phyloP scores from a whole-genome alignment of 1,284 basidiomycete genomes.

The Fomitopsis palustris region DNA sequence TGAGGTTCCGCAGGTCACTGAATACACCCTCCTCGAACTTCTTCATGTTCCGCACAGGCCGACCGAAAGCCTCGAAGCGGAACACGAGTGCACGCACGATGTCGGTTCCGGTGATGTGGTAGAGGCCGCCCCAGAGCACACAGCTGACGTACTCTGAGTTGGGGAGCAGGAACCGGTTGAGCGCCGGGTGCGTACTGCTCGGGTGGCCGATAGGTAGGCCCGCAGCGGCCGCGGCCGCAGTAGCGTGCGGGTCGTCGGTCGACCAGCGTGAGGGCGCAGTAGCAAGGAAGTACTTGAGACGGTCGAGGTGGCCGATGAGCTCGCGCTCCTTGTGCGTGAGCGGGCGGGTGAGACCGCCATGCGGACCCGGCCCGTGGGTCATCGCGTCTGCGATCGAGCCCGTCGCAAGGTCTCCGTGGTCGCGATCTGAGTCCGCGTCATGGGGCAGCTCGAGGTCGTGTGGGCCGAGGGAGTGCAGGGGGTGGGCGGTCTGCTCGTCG shows the following conservation, averaged over 20 bases:
- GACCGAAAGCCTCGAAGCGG: slow-evolving; percentile 85
- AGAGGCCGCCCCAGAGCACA: slow-evolving; percentile 85
- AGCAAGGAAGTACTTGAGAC: slow-evolving; percentile 84
- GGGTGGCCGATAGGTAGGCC: slow-evolving; percentile 30
- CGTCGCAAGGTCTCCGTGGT: slow-evolving; percentile 8
- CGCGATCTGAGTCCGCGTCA: neutral
- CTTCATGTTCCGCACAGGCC: slow-evolving; percentile 80
- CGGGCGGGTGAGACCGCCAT: slow-evolving; percentile 46
- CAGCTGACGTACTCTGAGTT: slow-evolving; percentile 87
- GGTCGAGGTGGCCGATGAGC: slow-evolving; percentile 65
- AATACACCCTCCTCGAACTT: slow-evolving; percentile 95
- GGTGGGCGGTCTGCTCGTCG: slow-evolving; percentile 30
- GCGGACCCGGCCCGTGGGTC: slow-evolving; percentile 28
- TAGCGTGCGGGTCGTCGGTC: slow-evolving; percentile 1
- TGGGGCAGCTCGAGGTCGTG: slow-evolving; percentile 8
- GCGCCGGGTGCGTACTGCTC: slow-evolving; percentile 56
- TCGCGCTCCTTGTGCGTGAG: slow-evolving; percentile 64
- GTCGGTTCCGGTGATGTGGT: slow-evolving; percentile 90
- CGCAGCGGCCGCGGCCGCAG: slow-evolving; percentile 11
- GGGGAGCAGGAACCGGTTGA: slow-evolving; percentile 82
- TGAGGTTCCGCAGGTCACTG: slow-evolving; percentile 86
- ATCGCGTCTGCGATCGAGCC: slow-evolving; percentile 23
- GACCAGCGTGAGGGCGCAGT: slow-evolving; percentile 75
- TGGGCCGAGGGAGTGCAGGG: slow-evolving; percentile 19
- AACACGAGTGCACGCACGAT: slow-evolving; percentile 87